Percentiles rank a stretch among this genome's conserved stretches.
These are phyloP conservation scores for Trichoderma endophyticum DNA, from an alignment of 2,329 filamentous ascomycete species.

Conservation along the genomic window DNA sequence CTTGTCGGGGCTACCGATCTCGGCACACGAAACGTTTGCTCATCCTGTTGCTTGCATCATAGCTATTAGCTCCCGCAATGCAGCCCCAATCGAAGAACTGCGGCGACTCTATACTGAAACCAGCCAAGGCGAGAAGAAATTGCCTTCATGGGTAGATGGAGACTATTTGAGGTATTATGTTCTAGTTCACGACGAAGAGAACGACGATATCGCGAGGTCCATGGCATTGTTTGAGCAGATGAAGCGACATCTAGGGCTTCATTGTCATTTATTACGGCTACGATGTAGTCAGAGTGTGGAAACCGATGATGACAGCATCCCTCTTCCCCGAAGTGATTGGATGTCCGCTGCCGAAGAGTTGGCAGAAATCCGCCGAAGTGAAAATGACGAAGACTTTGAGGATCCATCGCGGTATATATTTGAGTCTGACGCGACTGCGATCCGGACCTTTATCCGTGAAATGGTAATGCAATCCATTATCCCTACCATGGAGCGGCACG, in stretches of 20 bases:
- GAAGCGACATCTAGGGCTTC: constrained; percentile 96
- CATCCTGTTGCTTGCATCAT: constrained; percentile 95
- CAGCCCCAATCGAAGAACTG: constrained; percentile 80
- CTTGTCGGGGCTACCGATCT: constrained; percentile 72
- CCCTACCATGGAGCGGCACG: constrained; percentile 90
- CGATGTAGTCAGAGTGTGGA: constrained; percentile 81
- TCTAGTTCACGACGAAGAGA: constrained; percentile 92
- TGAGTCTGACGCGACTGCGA: constrained; percentile 84
- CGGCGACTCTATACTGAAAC: constrained; percentile 80
- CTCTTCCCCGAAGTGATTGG: constrained; percentile 82
- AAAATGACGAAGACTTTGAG: constrained; percentile 65
- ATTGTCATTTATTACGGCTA: constrained; percentile 87
- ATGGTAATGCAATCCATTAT: constrained; percentile 93
- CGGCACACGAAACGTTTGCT: constrained; percentile 86
- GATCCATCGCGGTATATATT: constrained; percentile 77
- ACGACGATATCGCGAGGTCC: constrained; percentile 86
- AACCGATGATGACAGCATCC: constrained; percentile 86
- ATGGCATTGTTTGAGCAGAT: constrained; percentile 94
- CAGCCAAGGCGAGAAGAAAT: constrained; percentile 67
- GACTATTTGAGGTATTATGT: constrained; percentile 97
- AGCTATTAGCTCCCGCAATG: constrained; percentile 86
- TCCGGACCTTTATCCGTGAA: constrained; percentile 86
- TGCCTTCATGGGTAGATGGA: constrained; percentile 84
- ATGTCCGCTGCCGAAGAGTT: constrained; percentile 83
- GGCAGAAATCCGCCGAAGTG: constrained; percentile 65